These are phyloP conservation scores for Leishmania gerbilli DNA, from an alignment of 208 protist species.

Conservation along the genomic window DNA sequence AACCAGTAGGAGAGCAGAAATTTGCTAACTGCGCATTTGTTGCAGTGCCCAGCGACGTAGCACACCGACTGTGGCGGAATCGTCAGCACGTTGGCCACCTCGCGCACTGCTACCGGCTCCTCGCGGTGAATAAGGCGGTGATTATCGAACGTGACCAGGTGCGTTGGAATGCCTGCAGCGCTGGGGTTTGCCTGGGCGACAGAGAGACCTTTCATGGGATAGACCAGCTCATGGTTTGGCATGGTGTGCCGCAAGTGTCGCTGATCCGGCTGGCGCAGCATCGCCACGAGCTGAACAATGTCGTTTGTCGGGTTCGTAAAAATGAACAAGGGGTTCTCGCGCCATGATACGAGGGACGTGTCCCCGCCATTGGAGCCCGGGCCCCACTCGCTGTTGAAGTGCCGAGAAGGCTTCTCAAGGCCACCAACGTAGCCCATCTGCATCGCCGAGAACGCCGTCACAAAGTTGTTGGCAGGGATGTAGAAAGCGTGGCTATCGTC, in stretches of 20 bases:
- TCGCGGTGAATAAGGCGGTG: constrained; percentile 51
- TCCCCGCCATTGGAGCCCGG: constrained; percentile 52
- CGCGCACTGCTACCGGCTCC: constrained; percentile 39
- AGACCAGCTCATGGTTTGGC: constrained; percentile 30
- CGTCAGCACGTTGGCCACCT: constrained; percentile 46
- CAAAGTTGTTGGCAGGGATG: constrained; percentile 40
- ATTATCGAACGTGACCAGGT: constrained; percentile 69
- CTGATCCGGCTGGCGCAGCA: constrained; percentile 64
- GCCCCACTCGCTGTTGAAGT: constrained; percentile 73
- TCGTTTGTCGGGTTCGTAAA: constrained; percentile 32
- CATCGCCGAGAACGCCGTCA: constrained; percentile 31
- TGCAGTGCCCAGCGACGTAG: constrained; percentile 57
- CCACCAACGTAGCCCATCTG: constrained; percentile 50
- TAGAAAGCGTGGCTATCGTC: constrained; percentile 36
- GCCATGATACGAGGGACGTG: constrained; percentile 51
- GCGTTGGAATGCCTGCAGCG: constrained; percentile 30
- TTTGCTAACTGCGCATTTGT: constrained; percentile 43
- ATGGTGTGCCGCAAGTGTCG: constrained; percentile 48
- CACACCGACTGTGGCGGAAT: constrained; percentile 53
- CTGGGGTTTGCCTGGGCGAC: constrained; percentile 31
- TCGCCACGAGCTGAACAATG: constrained; percentile 42
- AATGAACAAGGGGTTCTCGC: constrained; percentile 63
- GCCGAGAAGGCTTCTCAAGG: constrained; percentile 31
- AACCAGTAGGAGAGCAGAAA: constrained; percentile 76
- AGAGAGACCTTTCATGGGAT: constrained; percentile 45